Evolutionary conservation across 345 rosid species (phyloP), one percentile per base, ranked within the genome.

Genomic region (Lenwebbia sp.): DNA sequence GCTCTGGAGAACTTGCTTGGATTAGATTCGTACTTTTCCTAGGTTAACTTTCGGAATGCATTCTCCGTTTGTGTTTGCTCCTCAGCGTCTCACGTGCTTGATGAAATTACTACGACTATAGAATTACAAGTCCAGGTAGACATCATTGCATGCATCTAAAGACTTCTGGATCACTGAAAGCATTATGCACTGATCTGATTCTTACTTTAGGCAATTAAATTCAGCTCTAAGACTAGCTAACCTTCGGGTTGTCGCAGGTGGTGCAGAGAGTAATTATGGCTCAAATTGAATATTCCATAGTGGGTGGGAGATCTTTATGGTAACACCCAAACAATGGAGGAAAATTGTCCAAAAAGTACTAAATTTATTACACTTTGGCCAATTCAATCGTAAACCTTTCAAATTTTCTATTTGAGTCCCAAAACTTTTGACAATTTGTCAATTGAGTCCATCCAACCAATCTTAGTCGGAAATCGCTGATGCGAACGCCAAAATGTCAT

Each of bases 281-380:
- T 65, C 7, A 33, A 70, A 33, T 33, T 0, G 2, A 70, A 70
- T 11, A 70, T 70, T 70, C 0, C 0, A 3, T 33, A 4, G 0
- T 4, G 2, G 0, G 2, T 70, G 13, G 0, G 7, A 30, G 0
- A 33, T 65, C 23, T 49, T 49, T 49, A 10, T 49, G 50, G 50
- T 49, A 10, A 49, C 12, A 49, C 6, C 11, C 0, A 2, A 0
- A 62, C 17, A 62, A 65, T 30, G 1, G 44, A 14, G 1, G 52
- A 50, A 50, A 50, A 50, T 50, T 11, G 3, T 50, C 13, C 12
- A 50, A 50, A 50, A 50, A 12, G 4, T 50, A 50, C 4, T 50
- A 50, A 50, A 50, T 12, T 50, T 12, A 11, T 50, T 50, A 50
- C 14, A 50, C 52, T 50, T 50, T 12, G 13, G 4, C 0, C 52